Conservation (phyloP, 176 grass and related monocot genomes). For the Lolium rigidum region DNA sequence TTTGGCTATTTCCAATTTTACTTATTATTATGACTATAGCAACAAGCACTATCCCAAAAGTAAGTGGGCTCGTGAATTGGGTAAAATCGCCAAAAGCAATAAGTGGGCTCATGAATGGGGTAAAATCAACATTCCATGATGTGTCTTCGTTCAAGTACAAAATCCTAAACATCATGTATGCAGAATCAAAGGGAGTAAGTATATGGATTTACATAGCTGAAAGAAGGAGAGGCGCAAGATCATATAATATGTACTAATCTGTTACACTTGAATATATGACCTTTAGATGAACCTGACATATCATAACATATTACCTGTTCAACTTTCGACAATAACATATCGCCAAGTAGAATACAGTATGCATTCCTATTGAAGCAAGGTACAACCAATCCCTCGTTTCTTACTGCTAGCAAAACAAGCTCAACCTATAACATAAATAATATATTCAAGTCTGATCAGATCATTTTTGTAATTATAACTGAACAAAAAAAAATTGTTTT, state of each 20-base stretch:
- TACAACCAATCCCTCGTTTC: conserved; percentile 26
- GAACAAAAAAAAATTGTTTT: background rate
- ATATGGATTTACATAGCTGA: background rate
- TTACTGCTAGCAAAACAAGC: conserved; percentile 41
- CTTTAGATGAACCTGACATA: background rate
- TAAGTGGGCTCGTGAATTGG: too few relatives aligned
- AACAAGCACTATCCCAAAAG: background rate
- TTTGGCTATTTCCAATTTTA: background rate
- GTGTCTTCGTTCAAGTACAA: too few relatives aligned
- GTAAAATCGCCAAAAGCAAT: background rate
- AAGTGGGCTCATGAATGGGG: background rate
- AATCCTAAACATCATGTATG: too few relatives aligned
- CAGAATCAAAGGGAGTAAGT: background rate
- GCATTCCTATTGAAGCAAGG: background rate
- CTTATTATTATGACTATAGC: background rate
- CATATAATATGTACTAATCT: conserved; percentile 8
- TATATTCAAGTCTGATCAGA: background rate
- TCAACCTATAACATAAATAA: conserved; percentile 27
- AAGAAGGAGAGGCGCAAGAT: background rate
- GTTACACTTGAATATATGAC: background rate
- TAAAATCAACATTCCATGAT: too few relatives aligned
- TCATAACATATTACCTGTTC: conserved; percentile 14
- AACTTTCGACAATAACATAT: conserved; percentile 33
- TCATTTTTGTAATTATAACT: too few relatives aligned
- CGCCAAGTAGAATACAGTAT: conserved; percentile 3